phyloP scores from a whole-genome alignment of 495 filamentous ascomycete genomes.

The Neurospora sp. region DNA sequence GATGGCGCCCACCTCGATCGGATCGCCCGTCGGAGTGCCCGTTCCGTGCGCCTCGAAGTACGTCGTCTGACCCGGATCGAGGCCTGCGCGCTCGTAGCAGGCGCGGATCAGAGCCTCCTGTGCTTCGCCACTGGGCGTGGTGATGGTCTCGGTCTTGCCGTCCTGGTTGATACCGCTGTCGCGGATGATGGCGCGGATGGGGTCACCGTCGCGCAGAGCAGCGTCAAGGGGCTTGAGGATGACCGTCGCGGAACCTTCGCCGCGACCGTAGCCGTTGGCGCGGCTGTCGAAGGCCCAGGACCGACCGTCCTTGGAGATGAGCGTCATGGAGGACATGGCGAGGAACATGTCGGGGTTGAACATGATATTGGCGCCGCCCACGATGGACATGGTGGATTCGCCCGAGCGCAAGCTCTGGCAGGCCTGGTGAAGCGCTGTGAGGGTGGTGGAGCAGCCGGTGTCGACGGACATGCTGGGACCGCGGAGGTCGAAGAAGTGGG shows the following conservation, averaged over 20 bases:
- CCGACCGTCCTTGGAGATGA: slow-evolving; percentile 24
- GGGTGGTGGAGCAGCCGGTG: slow-evolving; percentile 47
- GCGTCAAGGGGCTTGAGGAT: slow-evolving; percentile 50
- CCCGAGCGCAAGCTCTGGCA: slow-evolving; percentile 39
- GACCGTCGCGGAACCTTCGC: slow-evolving; percentile 45
- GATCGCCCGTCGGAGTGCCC: slow-evolving; percentile 49
- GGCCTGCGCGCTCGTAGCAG: slow-evolving; percentile 36
- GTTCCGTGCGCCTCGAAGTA: slow-evolving; percentile 48
- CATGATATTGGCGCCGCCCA: slow-evolving; percentile 29
- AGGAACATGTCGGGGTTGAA: slow-evolving; percentile 26
- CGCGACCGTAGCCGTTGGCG: slow-evolving; percentile 57
- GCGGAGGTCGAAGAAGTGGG: slow-evolving; percentile 46
- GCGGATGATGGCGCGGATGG: slow-evolving; percentile 52
- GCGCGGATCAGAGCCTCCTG: slow-evolving; percentile 43
- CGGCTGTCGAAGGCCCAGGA: slow-evolving; percentile 35
- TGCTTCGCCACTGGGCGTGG: slow-evolving; percentile 37
- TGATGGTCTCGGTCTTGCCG: slow-evolving; percentile 36
- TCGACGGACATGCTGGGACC: slow-evolving; percentile 49
- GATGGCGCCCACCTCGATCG: slow-evolving; percentile 41
- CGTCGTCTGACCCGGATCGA: slow-evolving; percentile 27
- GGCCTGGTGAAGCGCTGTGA: slow-evolving; percentile 41
- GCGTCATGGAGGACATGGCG: slow-evolving; percentile 24
- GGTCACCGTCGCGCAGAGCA: slow-evolving; percentile 42
- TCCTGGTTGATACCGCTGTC: slow-evolving; percentile 47
- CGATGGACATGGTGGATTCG: slow-evolving; percentile 39